phyloP scores from a whole-genome alignment of 768 basidiomycete genomes.

The Cubamyces lactineus region DNA sequence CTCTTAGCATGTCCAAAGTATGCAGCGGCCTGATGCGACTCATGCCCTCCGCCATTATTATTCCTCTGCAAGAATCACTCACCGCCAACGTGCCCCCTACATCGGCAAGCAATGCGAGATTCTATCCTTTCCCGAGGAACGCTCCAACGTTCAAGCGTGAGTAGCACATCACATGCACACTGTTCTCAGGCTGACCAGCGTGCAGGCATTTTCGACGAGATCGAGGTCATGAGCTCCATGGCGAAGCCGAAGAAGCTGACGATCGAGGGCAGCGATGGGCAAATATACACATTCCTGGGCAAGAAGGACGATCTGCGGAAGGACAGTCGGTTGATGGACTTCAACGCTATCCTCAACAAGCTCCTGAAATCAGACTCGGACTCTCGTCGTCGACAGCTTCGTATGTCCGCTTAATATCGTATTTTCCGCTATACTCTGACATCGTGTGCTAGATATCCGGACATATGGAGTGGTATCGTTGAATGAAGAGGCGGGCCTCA shows the following conservation, averaged over 20 bases:
- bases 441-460: constrained; percentile 67
- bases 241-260: constrained; percentile 91
- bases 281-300: constrained; percentile 86
- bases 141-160: constrained; percentile 78
- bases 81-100: constrained; percentile 86
- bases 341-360: constrained; percentile 97
- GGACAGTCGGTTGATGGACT: constrained; percentile 97
- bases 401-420: constrained; percentile 49
- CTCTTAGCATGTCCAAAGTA: constrained; percentile 57
- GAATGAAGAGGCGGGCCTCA: constrained; percentile 96
- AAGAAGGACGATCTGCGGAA: constrained; percentile 98
- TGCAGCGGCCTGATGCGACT: constrained; percentile 52
- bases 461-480: constrained; percentile 99
- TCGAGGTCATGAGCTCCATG: constrained; percentile 90
- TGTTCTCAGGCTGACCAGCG: neutral
- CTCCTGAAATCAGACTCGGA: constrained; percentile 92
- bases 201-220: constrained; percentile 77
- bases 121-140: constrained; percentile 81
- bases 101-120: constrained; percentile 57
- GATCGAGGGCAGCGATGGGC: constrained; percentile 81
- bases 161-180: constrained; percentile 22
- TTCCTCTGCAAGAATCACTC: constrained; percentile 92
- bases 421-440: neutral
- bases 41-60: constrained; percentile 70
- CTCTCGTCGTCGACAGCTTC: constrained; percentile 85